Evolutionary conservation across 352 stramenopile genomes (phyloP).

Genomic region (Phytophthora sansomeana): DNA sequence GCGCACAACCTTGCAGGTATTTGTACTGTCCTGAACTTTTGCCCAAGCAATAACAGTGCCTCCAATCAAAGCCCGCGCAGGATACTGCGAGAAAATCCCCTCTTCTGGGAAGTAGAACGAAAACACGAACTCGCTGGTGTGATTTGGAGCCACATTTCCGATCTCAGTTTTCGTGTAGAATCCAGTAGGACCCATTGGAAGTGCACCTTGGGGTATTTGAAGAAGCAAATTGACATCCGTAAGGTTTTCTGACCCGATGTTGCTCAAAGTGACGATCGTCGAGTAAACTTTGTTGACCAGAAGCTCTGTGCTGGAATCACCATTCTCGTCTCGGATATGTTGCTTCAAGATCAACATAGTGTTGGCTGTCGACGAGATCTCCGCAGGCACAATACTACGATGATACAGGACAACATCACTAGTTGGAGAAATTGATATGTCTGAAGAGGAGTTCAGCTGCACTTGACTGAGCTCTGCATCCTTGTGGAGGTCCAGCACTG

Average conservation of each 20-base stretch:
- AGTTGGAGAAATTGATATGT: constrained; percentile 25
- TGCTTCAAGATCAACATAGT: constrained; percentile 62
- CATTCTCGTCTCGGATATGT: constrained; percentile 42
- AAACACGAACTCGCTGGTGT: constrained; percentile 48
- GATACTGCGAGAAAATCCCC: constrained; percentile 61
- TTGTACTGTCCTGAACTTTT: constrained; percentile 19
- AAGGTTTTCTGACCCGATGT: constrained; percentile 47
- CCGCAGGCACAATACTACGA: constrained; percentile 47
- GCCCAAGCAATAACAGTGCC: constrained; percentile 51
- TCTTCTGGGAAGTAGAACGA: constrained; percentile 68
- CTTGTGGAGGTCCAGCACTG: constrained; percentile 56
- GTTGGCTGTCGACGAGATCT: constrained; percentile 36
- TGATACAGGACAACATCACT: constrained; percentile 58
- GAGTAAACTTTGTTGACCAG: constrained; percentile 60
- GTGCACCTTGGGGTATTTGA: constrained; percentile 67
- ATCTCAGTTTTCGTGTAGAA: constrained; percentile 66
- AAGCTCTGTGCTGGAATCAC: constrained; percentile 43
- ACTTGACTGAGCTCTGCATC: constrained; percentile 28
- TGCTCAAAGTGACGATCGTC: constrained; percentile 63
- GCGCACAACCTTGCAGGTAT: constrained; percentile 37
- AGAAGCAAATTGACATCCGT: constrained; percentile 58
- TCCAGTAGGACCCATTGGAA: constrained; percentile 46
- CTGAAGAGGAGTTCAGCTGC: constrained; percentile 15
- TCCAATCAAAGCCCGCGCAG: constrained; percentile 51
- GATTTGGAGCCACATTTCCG: constrained; percentile 45